phyloP scores from a whole-genome alignment of 139 green algal species.

The Coelastrella sp. region DNA sequence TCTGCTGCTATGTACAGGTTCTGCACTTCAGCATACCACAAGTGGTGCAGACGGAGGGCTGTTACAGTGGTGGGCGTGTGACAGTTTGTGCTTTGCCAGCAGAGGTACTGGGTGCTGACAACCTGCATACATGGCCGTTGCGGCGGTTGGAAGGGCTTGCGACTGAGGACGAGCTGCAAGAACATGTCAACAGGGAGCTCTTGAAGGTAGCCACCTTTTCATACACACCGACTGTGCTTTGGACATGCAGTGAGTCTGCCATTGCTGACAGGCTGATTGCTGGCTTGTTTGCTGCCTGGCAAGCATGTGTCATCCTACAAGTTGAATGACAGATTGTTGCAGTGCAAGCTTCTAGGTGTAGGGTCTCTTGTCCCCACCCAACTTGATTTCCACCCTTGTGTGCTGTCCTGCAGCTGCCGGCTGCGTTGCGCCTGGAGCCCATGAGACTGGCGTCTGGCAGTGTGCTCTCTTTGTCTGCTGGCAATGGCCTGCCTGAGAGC shows the following conservation, averaged over 20 bases:
- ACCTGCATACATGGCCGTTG: conserved; percentile 56
- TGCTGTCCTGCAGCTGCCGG: conserved; percentile 56
- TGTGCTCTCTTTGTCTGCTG: conserved; percentile 58
- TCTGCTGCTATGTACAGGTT: not conserved
- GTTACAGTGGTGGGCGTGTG: conserved; percentile 65
- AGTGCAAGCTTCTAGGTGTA: not conserved
- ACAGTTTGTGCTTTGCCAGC: conserved; percentile 67
- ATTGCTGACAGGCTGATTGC: too few relatives aligned
- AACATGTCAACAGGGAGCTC: conserved; percentile 62
- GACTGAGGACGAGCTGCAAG: conserved; percentile 53
- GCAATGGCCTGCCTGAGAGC: conserved; percentile 67
- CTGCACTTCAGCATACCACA: conserved; percentile 70
- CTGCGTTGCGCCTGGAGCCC: conserved; percentile 66
- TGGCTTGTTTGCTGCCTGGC: not conserved
- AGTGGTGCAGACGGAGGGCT: conserved; percentile 58
- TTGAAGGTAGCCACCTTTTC: conserved; percentile 56
- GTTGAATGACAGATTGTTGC: not conserved
- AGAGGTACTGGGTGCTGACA: conserved; percentile 64
- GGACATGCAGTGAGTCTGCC: not conserved
- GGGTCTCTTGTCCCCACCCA: not conserved
- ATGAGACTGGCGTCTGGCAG: conserved; percentile 55
- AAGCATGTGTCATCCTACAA: not conserved
- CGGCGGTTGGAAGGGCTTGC: conserved; percentile 68
- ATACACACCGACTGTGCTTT: not conserved
- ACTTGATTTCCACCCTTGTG: not conserved